Evolutionary conservation across 306 rosid genomes (phyloP), one percentile per base, ranked within the genome.

Genomic region (Ormosia emarginata): DNA sequence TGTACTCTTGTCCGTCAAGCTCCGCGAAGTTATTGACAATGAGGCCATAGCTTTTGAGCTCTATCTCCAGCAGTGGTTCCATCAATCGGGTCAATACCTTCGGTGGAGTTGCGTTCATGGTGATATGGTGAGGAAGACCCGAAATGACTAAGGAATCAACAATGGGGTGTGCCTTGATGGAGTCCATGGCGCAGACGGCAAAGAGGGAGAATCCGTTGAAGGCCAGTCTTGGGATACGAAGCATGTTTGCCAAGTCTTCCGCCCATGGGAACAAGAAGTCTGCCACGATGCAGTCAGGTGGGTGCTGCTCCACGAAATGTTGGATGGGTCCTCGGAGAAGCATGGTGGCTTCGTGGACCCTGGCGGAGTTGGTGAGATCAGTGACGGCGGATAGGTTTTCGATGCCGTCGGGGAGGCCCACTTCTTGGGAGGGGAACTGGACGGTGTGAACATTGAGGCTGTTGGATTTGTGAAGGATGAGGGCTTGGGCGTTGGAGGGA

Each of bases 191-290:
- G 44, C 71, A 86, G 1, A 67, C 17, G 3, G 87, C 29, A 18
- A 89, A 86, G 46, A 84, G 70, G 11, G 76, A 37, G 40, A 67
- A 71, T 2, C 49, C 82, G 12, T 75, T 73, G 80, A 89, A 86
- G 18, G 58, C 80, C 0, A 89, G n/a, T 2, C 87, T 56, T 0
- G 85, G 84, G 7, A 84, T 55, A 4, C 2, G 3, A 3, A 89
- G 76, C 8, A 56, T 69, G 55, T 47, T 36, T 3, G 90, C 84
- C 1, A 83, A 8, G 15, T 86, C 82, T 15, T 80, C 10, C 2
- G 84, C 63, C 92, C 88, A 89, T 0, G 83, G 40, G 67, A n/a
- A 46, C 3, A 80, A 41, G 6, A 82, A 29, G 5, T 89, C 88
- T 0, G 82, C 72, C 0, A 84, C 46, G 9, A 87, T 67, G 53